Base-by-base conservation (phyloP, 2,329 filamentous ascomycete species). In the Fonsecaea monophora region DNA sequence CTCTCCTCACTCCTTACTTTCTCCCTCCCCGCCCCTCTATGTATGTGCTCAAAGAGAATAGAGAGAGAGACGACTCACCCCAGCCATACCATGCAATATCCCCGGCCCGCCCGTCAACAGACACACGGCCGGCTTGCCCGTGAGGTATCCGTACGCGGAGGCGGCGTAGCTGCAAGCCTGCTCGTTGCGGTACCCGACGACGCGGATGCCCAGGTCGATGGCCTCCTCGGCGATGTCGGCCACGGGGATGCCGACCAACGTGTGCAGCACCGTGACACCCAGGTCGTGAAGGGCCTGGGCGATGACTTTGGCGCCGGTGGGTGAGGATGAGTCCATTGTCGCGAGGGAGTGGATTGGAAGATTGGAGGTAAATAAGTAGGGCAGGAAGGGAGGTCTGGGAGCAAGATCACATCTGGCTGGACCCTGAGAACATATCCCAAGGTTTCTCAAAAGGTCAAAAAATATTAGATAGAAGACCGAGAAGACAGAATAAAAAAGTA, bases 81-180 rank as follows among this genome's bases (percentile, higher is more conserved):
- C 85, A 67, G 86, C 83, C 76, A 87, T 81, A 10, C 83, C 83
- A 78, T 87, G 85, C 25, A 87, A 75, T 13, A 87, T 83, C 25
- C 85, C 85, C 7, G 85, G 85, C 8, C 85, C 85, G 60, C 85
- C 85, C 2, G 87, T 85, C n/a, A 86, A 82, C 45, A 87, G 77
- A 73, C 84, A 87, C 9, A 87, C 82, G 2, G 84, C 86, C 3
- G 85, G 85, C 62, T 74, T 80, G 21, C 84, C 84, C 2, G 83
- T 86, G 70, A 87, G 78, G 70, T 86, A 87, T 13, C 85, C 85
- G 80, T 87, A 87, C 5, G 83, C 83, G 56, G 82, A 84, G 2
- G 85, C 85, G 10, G 85, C 85, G 78, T 87, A 87, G 69, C 81
- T 82, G 37, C 83, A 84, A 10, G 85, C 84, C 74, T 88, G 85